Base-by-base conservation (phyloP, 1,284 basidiomycete genomes). In the Cystobasidium slooffiae region DNA sequence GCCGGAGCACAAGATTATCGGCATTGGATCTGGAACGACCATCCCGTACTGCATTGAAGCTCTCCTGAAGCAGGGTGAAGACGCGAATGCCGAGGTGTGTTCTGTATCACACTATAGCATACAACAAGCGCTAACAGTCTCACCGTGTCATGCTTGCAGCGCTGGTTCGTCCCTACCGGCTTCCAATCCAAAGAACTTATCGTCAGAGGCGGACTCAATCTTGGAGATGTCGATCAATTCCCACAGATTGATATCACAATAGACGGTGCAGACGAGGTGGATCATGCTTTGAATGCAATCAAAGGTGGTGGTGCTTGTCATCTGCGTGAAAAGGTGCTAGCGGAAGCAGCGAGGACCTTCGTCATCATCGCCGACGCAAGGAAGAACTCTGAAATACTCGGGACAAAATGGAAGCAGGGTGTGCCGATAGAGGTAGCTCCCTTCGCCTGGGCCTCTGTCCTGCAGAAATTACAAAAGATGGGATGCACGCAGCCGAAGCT, bases 241-340 rank as follows among this genome's bases (percentile, higher is more conserved):
- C 90, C 92, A 1, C 85, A 85, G 9, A 91, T 99, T 72, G 97
- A 99, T 80, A 93, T 99, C 39, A 97, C 94, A 6, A 89, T 99
- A 70, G 96, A 99, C 82, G 75, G 75, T 24, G 75, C 75, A 37
- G 75, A 76, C 63, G 74, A 75, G 31, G 93, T 97, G 44, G 95
- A 98, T 83, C 83, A 78, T 63, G 84, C 89, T 51, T 85, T 99
- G 68, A 97, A 99, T 84, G 92, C 92, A 76, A 96, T 99, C 85
- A 99, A 99, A 84, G 96, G 96, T 14, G 96, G 96, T 72, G 96
- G 96, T 10, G 96, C 94, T 0, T 98, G 96, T 83, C 97, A 99
- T 80, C 84, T 99, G 46, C 88, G 95, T 47, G 97, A 99, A 84
- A 99, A 99, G 83, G 94, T 99, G 3, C 87, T 99, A 20, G 95